These are phyloP conservation scores for Diaporthe citriasiana DNA, from an alignment of 2,329 filamentous ascomycete species.

Conservation along the genomic window DNA sequence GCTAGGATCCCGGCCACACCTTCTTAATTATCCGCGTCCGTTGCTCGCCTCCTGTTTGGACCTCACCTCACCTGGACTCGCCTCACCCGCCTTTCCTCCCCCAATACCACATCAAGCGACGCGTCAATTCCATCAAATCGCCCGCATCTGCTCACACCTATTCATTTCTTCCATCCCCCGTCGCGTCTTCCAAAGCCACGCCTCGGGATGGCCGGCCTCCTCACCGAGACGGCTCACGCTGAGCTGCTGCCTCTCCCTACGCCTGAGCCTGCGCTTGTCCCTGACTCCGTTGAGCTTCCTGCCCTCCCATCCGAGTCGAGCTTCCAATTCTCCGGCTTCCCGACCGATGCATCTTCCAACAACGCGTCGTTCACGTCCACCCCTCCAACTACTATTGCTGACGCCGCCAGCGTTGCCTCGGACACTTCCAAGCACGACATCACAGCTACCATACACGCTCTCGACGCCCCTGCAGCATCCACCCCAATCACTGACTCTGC, in stretches of 20 bases:
- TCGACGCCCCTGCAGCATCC: slow-evolving; percentile 21
- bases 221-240: slow-evolving; percentile 33
- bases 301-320: slow-evolving; percentile 46
- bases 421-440: slow-evolving; percentile 48
- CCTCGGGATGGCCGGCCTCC: slow-evolving; percentile 36
- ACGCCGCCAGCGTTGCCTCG: slow-evolving; percentile 51
- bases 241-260: slow-evolving; percentile 13
- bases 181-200: slow-evolving; percentile 31
- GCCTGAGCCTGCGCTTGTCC: slow-evolving; percentile 28
- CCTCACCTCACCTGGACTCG: slow-evolving; percentile 10
- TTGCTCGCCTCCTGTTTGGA: slow-evolving; percentile 18
- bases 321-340: slow-evolving; percentile 47
- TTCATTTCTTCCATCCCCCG: background rate
- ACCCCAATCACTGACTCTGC: slow-evolving; percentile 38
- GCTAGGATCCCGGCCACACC: slow-evolving; percentile 33
- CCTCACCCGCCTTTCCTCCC: slow-evolving; percentile 1
- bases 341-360: slow-evolving; percentile 50
- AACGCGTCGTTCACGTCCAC: slow-evolving; percentile 50
- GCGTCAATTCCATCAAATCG: slow-evolving; percentile 37
- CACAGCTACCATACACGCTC: slow-evolving; percentile 29
- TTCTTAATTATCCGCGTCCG: slow-evolving; percentile 30
- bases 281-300: slow-evolving; percentile 36
- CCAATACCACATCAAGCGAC: slow-evolving; percentile 29
- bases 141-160: slow-evolving; percentile 9
- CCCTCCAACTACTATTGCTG: slow-evolving; percentile 52